Base-by-base conservation (phyloP, 1,139 yeast genomes). In the Suhomyces anneliseae region DNA sequence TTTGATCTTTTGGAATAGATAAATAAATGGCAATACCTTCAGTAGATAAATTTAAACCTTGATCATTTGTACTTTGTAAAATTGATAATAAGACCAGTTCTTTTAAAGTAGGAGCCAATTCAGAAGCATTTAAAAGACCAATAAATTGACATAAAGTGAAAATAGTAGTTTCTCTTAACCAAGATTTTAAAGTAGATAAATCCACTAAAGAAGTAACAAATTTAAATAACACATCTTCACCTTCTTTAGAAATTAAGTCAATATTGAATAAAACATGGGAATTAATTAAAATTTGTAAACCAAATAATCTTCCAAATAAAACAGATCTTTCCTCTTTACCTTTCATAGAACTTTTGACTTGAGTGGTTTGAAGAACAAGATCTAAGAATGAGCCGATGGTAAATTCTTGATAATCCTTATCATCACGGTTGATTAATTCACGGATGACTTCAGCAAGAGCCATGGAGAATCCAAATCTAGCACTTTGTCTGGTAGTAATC, bases 401-500 rank as follows among this genome's bases (percentile, higher is more conserved):
- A 43, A 72, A 55, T 4, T 71, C 69, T 19, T 78, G 61, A 50
- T 68, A 63, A 11, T 55, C 56, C 3, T 46, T 38, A 14, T 43
- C 43, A 1, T 56, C 40, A 11, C 62, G 61, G 7, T 64, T 57
- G 7, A 72, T 60, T n/a, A 78, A 65, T 44, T 80, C 70, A 24
- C 85, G 74, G 24, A 83, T 69, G 1, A 90, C 73, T 64, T 93
- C 98, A 1, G 93, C 82, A 40, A 93, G 70, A 37, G 97, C 95
- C 79, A 90, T 81, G 3, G 96, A 88, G 58, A 87, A 92, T 2
- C 99, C 99, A 38, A 88, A 69, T 48, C 97, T 72, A 1, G 97
- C 95, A 42, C 90, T 78, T 39, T 88, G 96, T 59, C 95, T 79
- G 15, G 90, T 79, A 10, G 96, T 87, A 8, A 89, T 77, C 39